These are phyloP conservation scores for Lachnellula willkommii DNA, from an alignment of 2,329 filamentous ascomycete genomes.

Conservation along the genomic window DNA sequence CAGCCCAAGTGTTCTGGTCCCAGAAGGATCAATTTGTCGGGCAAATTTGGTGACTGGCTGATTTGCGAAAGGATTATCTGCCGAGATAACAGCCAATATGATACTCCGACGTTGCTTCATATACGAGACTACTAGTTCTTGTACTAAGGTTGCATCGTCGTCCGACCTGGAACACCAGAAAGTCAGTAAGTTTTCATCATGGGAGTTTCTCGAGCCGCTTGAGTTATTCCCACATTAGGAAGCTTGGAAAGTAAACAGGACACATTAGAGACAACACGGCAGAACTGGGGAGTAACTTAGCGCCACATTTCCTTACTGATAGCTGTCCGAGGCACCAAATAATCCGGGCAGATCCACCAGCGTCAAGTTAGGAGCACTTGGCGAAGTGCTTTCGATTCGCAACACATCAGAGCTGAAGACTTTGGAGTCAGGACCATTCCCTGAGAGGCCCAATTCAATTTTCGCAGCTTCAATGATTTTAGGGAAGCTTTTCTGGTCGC, in stretches of 20 bases:
- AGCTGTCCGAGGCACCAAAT: conserved; percentile 37
- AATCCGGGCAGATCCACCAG: conserved; percentile 27
- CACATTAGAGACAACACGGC: neutral
- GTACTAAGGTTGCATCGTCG: conserved; percentile 37
- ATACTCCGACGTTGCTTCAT: conserved; percentile 53
- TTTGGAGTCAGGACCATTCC: conserved; percentile 14
- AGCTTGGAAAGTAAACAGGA: neutral
- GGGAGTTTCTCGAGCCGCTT: neutral
- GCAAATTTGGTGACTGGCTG: conserved; percentile 51
- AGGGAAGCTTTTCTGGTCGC: conserved; percentile 7
- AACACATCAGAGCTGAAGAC: conserved; percentile 17
- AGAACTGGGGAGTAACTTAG: neutral
- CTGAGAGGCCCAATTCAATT: conserved; percentile 3
- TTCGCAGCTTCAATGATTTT: conserved; percentile 18
- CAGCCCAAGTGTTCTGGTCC: conserved; percentile 39
- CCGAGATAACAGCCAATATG: conserved; percentile 50
- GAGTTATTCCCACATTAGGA: neutral
- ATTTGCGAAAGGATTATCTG: conserved; percentile 55
- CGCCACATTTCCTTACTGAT: conserved; percentile 34
- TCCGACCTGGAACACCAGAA: conserved; percentile 10
- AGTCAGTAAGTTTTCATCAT: conserved; percentile 5
- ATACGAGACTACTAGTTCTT: conserved; percentile 44
- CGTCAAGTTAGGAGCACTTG: conserved; percentile 14
- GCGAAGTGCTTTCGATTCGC: conserved; percentile 10
- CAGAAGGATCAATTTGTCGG: conserved; percentile 35